These are phyloP conservation scores for Glomus cerebriforme DNA, from an alignment of 192 early-diverging fungal species.

Conservation along the genomic window DNA sequence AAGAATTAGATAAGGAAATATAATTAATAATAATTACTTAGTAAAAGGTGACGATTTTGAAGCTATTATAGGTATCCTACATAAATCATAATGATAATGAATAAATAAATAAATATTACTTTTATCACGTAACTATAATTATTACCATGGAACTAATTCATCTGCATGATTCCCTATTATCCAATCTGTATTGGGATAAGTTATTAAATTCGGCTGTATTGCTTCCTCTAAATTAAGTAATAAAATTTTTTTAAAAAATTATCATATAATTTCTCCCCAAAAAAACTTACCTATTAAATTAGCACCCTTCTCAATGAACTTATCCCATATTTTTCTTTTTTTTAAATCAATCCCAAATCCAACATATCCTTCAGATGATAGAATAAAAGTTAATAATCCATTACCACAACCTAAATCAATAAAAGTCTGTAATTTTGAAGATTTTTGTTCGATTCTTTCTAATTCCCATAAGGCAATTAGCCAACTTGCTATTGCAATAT, in stretches of 20 bases:
- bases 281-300: slow-evolving; percentile 48
- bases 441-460: slow-evolving; percentile 33
- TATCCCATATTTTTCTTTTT: slow-evolving; percentile 75
- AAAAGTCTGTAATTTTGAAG: slow-evolving; percentile 53
- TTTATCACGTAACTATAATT: neutral
- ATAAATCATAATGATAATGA: neutral
- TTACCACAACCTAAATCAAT: slow-evolving; percentile 87
- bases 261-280: neutral
- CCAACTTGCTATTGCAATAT: slow-evolving; percentile 84
- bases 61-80: slow-evolving; percentile 75
- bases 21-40: slow-evolving; percentile 42
- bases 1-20: neutral
- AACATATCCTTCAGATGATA: slow-evolving; percentile 67
- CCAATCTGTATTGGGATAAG: slow-evolving; percentile 65
- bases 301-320: slow-evolving; percentile 46
- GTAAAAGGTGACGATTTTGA: slow-evolving; percentile 46
- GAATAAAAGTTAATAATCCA: slow-evolving; percentile 74
- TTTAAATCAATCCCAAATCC: slow-evolving; percentile 79
- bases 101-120: slow-evolving; percentile 5
- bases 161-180: slow-evolving; percentile 90
- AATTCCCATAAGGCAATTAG: slow-evolving; percentile 75
- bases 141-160: slow-evolving; percentile 79
- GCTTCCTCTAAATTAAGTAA: slow-evolving; percentile 53
- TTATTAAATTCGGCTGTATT: slow-evolving; percentile 51
- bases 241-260: neutral